These are phyloP conservation scores for Apocynum venetum DNA, from an alignment of 257 asterid species.

Conservation along the genomic window DNA sequence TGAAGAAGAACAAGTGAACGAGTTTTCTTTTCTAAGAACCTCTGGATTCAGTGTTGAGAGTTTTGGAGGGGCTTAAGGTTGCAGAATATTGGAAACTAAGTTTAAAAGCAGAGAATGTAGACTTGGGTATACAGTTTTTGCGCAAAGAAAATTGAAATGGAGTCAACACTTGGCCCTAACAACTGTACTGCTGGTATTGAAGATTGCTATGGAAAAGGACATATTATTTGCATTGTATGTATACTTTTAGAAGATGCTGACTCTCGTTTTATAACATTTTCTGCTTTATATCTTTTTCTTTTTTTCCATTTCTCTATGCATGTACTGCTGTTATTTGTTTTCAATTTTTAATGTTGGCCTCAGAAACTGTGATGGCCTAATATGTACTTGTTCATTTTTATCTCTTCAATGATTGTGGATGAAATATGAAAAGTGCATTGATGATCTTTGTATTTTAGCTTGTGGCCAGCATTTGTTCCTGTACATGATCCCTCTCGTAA, in stretches of 20 bases:
- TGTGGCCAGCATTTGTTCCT: constrained; percentile 99
- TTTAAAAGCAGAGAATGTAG: background rate
- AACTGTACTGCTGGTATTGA: background rate
- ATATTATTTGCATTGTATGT: background rate
- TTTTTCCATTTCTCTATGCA: background rate
- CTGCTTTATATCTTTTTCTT: background rate
- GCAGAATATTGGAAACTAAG: background rate
- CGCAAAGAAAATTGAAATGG: background rate
- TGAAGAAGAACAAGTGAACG: background rate
- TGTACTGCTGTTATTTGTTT: background rate
- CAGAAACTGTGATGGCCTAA: background rate
- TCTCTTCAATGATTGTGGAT: background rate
- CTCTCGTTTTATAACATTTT: background rate
- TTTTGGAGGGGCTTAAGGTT: background rate
- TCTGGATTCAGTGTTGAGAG: background rate
- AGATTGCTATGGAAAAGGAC: background rate
- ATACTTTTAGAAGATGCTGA: too few relatives aligned
- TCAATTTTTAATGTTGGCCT: background rate
- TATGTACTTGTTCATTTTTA: background rate
- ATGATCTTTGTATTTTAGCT: constrained; percentile 44
- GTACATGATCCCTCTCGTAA: constrained; percentile 94
- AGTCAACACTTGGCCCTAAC: background rate
- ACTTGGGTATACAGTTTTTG: constrained; percentile 1
- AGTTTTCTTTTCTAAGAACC: background rate
- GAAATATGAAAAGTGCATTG: background rate